Conservation (phyloP, 2,329 filamentous ascomycete genomes). For the Emmonsia crescens region DNA sequence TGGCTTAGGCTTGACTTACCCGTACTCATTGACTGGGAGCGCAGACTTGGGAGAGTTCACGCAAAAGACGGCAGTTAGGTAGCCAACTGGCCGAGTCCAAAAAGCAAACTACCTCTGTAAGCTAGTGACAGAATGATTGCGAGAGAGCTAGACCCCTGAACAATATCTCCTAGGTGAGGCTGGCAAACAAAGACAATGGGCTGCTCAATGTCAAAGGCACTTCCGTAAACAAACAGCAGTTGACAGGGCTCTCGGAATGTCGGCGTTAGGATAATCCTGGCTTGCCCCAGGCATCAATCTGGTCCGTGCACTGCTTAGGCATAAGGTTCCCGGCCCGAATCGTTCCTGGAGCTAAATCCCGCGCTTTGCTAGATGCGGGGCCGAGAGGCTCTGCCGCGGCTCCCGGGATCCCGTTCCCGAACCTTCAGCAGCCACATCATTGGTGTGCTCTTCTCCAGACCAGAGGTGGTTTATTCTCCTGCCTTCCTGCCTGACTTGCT, state of each 20-base stretch:
- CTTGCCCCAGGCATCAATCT: not conserved
- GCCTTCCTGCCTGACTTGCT: not conserved
- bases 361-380: not conserved
- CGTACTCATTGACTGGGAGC: not conserved
- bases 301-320: not conserved
- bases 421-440: not conserved
- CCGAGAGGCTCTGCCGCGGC: not conserved
- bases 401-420: not conserved
- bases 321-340: not conserved
- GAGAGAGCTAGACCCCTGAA: not conserved
- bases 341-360: not conserved
- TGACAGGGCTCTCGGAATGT: not conserved
- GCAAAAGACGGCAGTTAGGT: not conserved
- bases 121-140: not conserved
- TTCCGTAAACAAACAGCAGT: not conserved
- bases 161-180: not conserved
- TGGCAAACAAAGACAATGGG: not conserved
- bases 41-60: not conserved
- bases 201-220: not conserved
- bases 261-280: conserved; percentile 1
- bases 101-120: not conserved
- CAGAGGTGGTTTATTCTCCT: too few species aligned
- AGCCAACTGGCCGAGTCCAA: not conserved
- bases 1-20: not conserved
- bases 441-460: too few species aligned